Base-by-base conservation (phyloP, 2,329 filamentous ascomycete species). In the Paracoccidioides lutzii region DNA sequence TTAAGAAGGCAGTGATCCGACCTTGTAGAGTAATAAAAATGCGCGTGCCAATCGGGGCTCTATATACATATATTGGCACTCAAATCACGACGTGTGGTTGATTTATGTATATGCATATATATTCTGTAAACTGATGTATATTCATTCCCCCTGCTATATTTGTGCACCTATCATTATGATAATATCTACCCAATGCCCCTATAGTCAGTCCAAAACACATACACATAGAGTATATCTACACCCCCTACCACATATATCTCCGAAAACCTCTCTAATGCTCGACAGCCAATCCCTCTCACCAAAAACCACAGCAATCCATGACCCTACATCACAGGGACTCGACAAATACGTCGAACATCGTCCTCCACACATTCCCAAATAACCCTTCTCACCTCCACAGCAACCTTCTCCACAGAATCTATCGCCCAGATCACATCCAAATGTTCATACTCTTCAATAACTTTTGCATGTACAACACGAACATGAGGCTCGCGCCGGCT, bases 391-490 rank as follows among this genome's bases (percentile, higher is more conserved):
- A 96, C 75, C 71, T 95, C 90, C 56, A 75, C 78, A 4, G 90
- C 93, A 0, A 96, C 87, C 67, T 91, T 81, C 50, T 91, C 84
- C 14, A 90, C 81, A 0, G 83, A 82, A 65, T 96, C 90, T 77
- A 96, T 88, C 0, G 90, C 90, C 91, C 91, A 96, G 41, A 97
- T 82, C 1, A 96, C 88, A 71, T 96, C 91, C 4, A 97, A 78
- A 71, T 97, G 91, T 72, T 96, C 91, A 67, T 95, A 95, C 49
- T 85, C 88, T 2, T 88, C 82, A 45, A 96, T 86, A 28, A 94
- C 76, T 66, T 88, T 94, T 59, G 80, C 80, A 71, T 95, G 87
- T 4, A 95, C 87, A 4, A 96, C 73, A 42, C 79, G 76, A 7
- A 94, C 88, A 65, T 88, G 77, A 1, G 91, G 91, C 69, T 97